Base-by-base conservation (phyloP, 768 basidiomycete genomes). In the Trametes cubensis region DNA sequence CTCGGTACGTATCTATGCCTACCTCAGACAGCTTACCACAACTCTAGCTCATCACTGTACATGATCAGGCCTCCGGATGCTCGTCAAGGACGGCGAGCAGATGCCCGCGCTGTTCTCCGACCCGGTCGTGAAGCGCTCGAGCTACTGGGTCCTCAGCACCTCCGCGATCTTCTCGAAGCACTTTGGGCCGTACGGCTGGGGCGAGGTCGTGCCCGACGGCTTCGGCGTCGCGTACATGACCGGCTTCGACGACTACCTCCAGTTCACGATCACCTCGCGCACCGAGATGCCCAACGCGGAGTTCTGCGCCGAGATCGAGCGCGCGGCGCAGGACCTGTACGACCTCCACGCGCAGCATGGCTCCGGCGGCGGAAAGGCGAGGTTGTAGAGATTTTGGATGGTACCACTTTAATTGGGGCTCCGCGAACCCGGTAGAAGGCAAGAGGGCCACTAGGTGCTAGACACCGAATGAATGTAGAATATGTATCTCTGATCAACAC, bases 221-320 rank as follows among this genome's bases (percentile, higher is more conserved):
- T 98, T 95, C 71, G 95, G 95, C 34, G 89, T 98, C 30, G 90
- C 94, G 14, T 98, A 98, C 71, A 88, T 94, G 84, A 95, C 95
- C n/a, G 91, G 92, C 15, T 64, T 61, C 39, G 59, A 60, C 60
- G 90, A 94, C 74, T 85, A 82, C 64, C 77, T 98, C 44, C 89
- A 92, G 68, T 97, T 87, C 74, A 94, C 92, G 26, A 79, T 96
- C 70, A 96, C 94, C 6, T 95, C 93, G 6, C 83, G 91, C 58
- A 90, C 79, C 67, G 90, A 88, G 74, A 90, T 89, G 89, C 92
- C 85, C 39, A 92, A 94, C 70, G 79, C 79, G 14, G 75, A 82
- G 70, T 93, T 97, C 67, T 80, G 85, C 46, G 72, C 85, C 57
- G 92, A 93, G 70, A 85, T 97, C 57, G 71, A 69, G 64, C 78